phyloP scores from a whole-genome alignment of 2,329 filamentous ascomycete species.

The Cladosporium sp. region DNA sequence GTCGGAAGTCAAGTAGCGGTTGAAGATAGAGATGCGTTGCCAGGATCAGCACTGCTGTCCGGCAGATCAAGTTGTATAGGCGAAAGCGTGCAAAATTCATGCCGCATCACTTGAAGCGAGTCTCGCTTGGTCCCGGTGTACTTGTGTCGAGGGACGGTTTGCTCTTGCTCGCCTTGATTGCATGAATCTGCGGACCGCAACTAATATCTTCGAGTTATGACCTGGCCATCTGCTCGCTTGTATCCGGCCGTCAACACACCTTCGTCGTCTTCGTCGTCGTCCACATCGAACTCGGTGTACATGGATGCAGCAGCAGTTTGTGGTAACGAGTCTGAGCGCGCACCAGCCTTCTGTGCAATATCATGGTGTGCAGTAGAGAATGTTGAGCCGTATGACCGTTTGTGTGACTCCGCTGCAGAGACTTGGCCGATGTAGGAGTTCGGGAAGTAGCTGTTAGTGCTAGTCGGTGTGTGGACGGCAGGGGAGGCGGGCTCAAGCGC shows the following conservation, averaged over 20 bases:
- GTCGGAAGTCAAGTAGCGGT: too few relatives aligned
- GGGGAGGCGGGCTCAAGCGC: slow-evolving; percentile 44
- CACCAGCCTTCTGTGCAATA: slow-evolving; percentile 11
- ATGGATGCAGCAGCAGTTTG: not conserved
- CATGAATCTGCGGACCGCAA: slow-evolving; percentile 5
- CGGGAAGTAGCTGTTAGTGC: slow-evolving; percentile 11
- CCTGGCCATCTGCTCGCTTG: slow-evolving; percentile 9
- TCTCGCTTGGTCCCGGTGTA: not conserved
- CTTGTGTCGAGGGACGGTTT: not conserved
- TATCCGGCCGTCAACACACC: slow-evolving; percentile 8
- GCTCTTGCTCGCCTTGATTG: slow-evolving; percentile 5
- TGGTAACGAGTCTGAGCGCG: not conserved
- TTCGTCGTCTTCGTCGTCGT: slow-evolving; percentile 5
- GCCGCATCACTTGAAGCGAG: too few relatives aligned
- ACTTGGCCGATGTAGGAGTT: slow-evolving; percentile 14
- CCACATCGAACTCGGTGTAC: not conserved
- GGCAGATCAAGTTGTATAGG: too few relatives aligned
- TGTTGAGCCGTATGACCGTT: slow-evolving; percentile 44
- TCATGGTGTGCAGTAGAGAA: slow-evolving; percentile 35
- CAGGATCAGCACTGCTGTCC: too few relatives aligned
- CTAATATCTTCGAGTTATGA: slow-evolving; percentile 5
- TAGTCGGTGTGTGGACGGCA: slow-evolving; percentile 31
- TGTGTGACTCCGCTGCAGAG: slow-evolving; percentile 34
- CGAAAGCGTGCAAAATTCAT: too few relatives aligned
- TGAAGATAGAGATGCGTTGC: too few relatives aligned